Evolutionary conservation across 352 stramenopile species (phyloP), one percentile per base, ranked within the genome.

Genomic region (Pilasporangium apinafurcum): DNA sequence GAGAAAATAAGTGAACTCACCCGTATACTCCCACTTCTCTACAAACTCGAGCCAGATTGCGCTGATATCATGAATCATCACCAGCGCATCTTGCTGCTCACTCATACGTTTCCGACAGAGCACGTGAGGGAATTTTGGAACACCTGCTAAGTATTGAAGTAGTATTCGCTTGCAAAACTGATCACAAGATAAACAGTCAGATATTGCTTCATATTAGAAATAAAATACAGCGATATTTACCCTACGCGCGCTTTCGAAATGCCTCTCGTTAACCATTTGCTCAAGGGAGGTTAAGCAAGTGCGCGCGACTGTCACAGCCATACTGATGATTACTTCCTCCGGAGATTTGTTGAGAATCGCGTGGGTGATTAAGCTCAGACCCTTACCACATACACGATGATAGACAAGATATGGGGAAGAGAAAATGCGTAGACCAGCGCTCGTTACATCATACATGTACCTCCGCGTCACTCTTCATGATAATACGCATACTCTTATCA

Each of bases 11-110:
- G 18, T 7, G 13, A 16, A 1, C 55, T 27, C 40, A 59, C 73
- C 73, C 36, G 72, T 75, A 45, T 87, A 76, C 1, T 68, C 72
- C 74, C 78, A 90, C 9, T 72, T 80, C 41, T 85, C 57, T 9
- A 69, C 51, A 25, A 85, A 86, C 1, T 48, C 55, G 12, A 21
- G 29, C 78, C 74, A 90, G 24, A 74, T 40, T 3, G 20, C 36
- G 34, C 54, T 46, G 6, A 90, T 55, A 6, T 38, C 25, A 7
- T 37, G 38, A 5, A 66, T 51, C 5, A 55, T 30, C 8, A 16
- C 13, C 13, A 51, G 18, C n/a, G 54, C 22, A n/a, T 54, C 35
- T 17, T 58, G 28, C 13, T 39, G 9, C 0, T 16, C 37, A 14
- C 50, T 25, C n/a, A 79, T 35, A 8, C 61, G 27, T 22, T 47